phyloP scores from a whole-genome alignment of 2,329 filamentous ascomycete genomes.

The Exophiala lecanii-corni region DNA sequence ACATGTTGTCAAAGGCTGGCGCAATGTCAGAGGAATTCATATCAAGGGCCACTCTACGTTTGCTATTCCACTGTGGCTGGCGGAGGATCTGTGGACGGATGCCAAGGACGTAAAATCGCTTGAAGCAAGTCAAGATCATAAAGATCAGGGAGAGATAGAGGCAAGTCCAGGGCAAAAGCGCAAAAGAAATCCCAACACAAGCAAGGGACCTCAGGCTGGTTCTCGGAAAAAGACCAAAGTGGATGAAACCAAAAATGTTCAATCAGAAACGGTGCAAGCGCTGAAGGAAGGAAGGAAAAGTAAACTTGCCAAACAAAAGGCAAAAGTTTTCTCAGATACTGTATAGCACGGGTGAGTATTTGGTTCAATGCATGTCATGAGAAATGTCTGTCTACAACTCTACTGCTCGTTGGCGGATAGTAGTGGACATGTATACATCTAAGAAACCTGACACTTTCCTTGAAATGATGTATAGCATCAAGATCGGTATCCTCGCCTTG shows the following conservation, averaged over 20 bases:
- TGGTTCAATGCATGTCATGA: too few species aligned
- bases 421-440: too few species aligned
- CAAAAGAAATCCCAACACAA: conserved; percentile 22
- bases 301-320: conserved; percentile 23
- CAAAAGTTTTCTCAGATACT: conserved; percentile 16
- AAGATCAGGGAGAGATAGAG: conserved; percentile 25
- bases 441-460: neutral
- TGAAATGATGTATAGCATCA: too few species aligned
- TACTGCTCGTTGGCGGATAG: too few species aligned
- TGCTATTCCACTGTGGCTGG: conserved; percentile 89
- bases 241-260: conserved; percentile 12
- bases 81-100: conserved; percentile 85
- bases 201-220: conserved; percentile 24
- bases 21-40: conserved; percentile 76
- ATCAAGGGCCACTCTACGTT: conserved; percentile 87
- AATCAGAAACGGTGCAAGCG: conserved; percentile 11
- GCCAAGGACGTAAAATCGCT: conserved; percentile 63
- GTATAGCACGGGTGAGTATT: conserved; percentile 6
- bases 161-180: conserved; percentile 20
- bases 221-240: conserved; percentile 22
- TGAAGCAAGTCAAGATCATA: conserved; percentile 35
- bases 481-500: too few species aligned
- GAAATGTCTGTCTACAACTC: too few species aligned
- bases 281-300: conserved; percentile 15
- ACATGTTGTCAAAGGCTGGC: conserved; percentile 81